Base-by-base conservation (phyloP, 2,329 filamentous ascomycete species). In the Fusarium gaditjirri region DNA sequence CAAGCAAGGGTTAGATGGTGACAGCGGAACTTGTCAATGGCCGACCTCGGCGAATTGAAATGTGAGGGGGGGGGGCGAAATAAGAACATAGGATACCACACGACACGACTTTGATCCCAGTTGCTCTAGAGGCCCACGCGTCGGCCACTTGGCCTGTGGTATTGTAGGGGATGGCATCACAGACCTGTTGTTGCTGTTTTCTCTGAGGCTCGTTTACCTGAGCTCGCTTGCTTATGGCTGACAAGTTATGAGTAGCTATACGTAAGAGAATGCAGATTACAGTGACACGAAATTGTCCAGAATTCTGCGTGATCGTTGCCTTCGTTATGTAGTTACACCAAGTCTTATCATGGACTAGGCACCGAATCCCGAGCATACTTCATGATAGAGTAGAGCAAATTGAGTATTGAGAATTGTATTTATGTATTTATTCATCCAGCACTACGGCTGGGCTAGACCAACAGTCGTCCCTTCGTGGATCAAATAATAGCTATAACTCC, bases 401-500 rank as follows among this genome's bases (percentile, higher is more conserved):
- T 41, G 49, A 27, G 10, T 16, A 57, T 14, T 17, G 54, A 49
- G 41, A 19, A 23, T 47, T 47, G 23, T 56, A 57, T 57, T 56
- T 46, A 60, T 47, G 23, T 56, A 57, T 49, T 57, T 54, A 52
- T 62, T 50, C 64, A 68, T 49, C 41, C 41, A 57, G 41, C 10
- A 27, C 31, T 36, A 8, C 25, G 41, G 16, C 54, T 49, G 33
- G 39, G 10, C 23, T 57, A 49, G 16, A 36, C 31, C 41, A 49
- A 57, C 54, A 57, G 33, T 57, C 41, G 25, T 52, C 21, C 31
- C 23, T 54, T 61, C 56, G 36, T 43, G 58, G 59, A 70, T 65
- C 60, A 63, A 68, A 66, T 17, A 65, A 63, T 52, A 52, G 38
- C 55, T 53, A 43, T 36, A 49, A 75, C 71, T 71, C 74, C 73